phyloP scores from a whole-genome alignment of 441 rosid genomes.

The Biscutella laevigata region DNA sequence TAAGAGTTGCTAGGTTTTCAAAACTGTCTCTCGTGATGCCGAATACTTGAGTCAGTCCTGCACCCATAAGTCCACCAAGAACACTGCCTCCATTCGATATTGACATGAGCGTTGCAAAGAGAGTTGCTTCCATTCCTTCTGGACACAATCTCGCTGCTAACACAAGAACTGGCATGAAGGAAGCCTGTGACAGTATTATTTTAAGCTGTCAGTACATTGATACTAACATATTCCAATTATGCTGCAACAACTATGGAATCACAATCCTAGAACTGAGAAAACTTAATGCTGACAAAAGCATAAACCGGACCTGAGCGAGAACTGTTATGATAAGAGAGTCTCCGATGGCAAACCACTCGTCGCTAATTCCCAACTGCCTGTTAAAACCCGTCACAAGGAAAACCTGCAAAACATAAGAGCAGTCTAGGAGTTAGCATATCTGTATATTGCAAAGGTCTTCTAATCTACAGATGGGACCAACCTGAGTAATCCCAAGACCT shows the following conservation, averaged over 20 bases:
- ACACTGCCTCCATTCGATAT: constrained; percentile 89
- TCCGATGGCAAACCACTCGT: constrained; percentile 95
- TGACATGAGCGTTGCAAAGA: constrained; percentile 93
- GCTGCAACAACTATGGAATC: neutral
- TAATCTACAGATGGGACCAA: constrained; percentile 21
- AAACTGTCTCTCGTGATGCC: constrained; percentile 78
- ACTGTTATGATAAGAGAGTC: constrained; percentile 88
- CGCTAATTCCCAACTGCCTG: constrained; percentile 74
- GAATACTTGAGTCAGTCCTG: constrained; percentile 70
- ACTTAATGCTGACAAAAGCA: neutral
- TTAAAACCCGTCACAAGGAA: constrained; percentile 83
- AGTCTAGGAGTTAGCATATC: neutral
- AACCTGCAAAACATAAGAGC: constrained; percentile 39
- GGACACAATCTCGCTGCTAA: constrained; percentile 89
- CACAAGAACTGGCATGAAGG: constrained; percentile 96
- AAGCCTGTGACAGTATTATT: constrained; percentile 42
- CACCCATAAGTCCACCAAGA: constrained; percentile 81
- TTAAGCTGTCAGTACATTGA: neutral
- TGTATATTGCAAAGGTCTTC: constrained; percentile 4
- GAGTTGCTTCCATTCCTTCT: constrained; percentile 98
- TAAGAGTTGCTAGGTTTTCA: constrained; percentile 52
- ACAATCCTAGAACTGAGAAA: neutral
- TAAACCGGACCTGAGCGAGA: constrained; percentile 83
- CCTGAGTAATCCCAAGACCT: constrained; percentile 95
- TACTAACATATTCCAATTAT: neutral